phyloP scores from a whole-genome alignment of 345 rosid species.

The Trapa incisa region DNA sequence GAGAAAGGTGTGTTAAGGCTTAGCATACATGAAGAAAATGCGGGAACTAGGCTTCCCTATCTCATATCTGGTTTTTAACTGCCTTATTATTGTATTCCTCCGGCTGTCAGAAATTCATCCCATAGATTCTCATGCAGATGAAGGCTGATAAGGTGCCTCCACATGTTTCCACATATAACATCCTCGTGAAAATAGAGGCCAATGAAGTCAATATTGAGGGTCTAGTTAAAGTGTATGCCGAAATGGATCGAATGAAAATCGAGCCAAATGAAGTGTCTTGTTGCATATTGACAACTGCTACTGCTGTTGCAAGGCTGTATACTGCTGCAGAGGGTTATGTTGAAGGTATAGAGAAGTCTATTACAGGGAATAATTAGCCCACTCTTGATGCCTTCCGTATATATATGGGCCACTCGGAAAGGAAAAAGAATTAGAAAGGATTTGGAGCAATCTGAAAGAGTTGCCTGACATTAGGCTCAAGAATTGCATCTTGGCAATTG shows the following conservation, averaged over 20 bases:
- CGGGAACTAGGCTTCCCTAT: conserved; percentile 64
- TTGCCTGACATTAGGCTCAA: conserved; percentile 47
- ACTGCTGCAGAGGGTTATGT: conserved; percentile 66
- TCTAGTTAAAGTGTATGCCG: conserved; percentile 40
- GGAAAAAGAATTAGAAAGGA: conserved; percentile 46
- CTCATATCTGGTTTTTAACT: conserved; percentile 66
- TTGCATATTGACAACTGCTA: conserved; percentile 15
- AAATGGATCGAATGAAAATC: conserved; percentile 48
- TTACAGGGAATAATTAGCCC: conserved; percentile 72
- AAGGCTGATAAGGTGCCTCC: conserved; percentile 72
- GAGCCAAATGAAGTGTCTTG: conserved; percentile 75
- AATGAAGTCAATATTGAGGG: conserved; percentile 69
- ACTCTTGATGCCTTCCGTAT: conserved; percentile 71
- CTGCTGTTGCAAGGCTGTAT: conserved; percentile 55
- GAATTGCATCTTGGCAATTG: conserved; percentile 59
- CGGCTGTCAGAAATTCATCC: conserved; percentile 47
- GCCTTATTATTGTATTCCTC: conserved; percentile 61
- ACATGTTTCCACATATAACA: conserved; percentile 78
- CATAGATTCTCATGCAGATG: conserved; percentile 65
- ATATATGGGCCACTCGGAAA: conserved; percentile 59
- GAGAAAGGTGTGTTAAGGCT: conserved; percentile 61
- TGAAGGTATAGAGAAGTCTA: conserved; percentile 59
- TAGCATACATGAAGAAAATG: conserved; percentile 89
- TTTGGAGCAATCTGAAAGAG: conserved; percentile 45
- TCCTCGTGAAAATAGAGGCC: conserved; percentile 84